Evolutionary conservation across 768 basidiomycete species (phyloP), one percentile per base, ranked within the genome.

Genomic region (Mycena leptocephala): DNA sequence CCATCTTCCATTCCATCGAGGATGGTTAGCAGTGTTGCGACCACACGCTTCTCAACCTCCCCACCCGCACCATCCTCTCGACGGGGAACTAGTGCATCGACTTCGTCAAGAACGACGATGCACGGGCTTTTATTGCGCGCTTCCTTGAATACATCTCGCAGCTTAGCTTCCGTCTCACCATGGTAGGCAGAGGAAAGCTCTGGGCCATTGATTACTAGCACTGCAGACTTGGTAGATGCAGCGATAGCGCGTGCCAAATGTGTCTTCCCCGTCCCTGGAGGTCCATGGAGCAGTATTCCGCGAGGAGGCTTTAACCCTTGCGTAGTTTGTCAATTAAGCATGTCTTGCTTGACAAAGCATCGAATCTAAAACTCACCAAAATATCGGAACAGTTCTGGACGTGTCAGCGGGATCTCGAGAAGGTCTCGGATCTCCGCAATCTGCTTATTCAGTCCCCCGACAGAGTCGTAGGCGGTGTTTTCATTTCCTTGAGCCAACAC

Each of bases 211-310:
- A 99, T 94, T 64, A 96, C 92, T 77, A 99, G 90, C n/a, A 98
- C 95, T 32, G 94, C 93, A 9, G 97, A 95, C 35, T 90, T 91
- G 1, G 95, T 95, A 7, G 97, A 96, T 0, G 93, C 90, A 5
- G 98, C 97, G 73, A 99, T 97, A 18, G 97, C 96, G 76, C 97
- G 93, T 14, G 98, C 98, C 2, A 99, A 88, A 81, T 98, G 97
- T 0, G 98, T 99, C 86, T 99, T 99, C 20, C 98, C 98, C 11
- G 98, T 99, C 43, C 98, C 98, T 3, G 98, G 97, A 14, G 97
- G 97, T 14, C 98, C 98, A 83, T 99, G 94, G 2, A 99, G 91
- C 24, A 99, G 90, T 56, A 99, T 95, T 5, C 98, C 98, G 58
- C 96, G 93, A n/a, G 98, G 97, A 20, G 98, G 97, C 80, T 95